phyloP scores from a whole-genome alignment of 163 green algal species.

The Chlamydomonas reinhardtii region DNA sequence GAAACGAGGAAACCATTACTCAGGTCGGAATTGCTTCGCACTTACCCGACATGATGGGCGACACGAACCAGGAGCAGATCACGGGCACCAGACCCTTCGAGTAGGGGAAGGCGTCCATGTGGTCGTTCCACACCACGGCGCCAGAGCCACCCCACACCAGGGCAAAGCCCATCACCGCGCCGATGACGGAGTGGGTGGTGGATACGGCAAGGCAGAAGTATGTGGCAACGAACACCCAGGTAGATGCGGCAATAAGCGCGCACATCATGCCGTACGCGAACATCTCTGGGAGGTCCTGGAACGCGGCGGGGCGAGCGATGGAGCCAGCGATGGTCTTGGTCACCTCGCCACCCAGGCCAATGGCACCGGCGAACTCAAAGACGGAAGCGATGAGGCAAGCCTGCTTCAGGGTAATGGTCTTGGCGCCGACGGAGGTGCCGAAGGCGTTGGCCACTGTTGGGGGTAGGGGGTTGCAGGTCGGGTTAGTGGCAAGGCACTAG shows the following conservation, averaged over 20 bases:
- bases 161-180: constrained; percentile 57
- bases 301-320: not conserved
- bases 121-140: constrained; percentile 39
- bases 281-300: not conserved
- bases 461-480: no score
- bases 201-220: constrained; percentile 62
- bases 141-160: constrained; percentile 42
- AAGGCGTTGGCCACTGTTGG: constrained; percentile 61
- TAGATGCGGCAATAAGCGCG: constrained; percentile 33
- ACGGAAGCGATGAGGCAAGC: constrained; percentile 62
- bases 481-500: no score
- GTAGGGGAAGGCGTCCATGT: constrained; percentile 32
- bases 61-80: constrained; percentile 45
- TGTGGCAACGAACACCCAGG: constrained; percentile 64
- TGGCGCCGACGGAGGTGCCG: constrained; percentile 67
- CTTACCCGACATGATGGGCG: constrained; percentile 23
- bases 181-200: constrained; percentile 66
- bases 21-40: no score
- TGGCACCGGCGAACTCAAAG: constrained; percentile 63
- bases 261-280: not conserved
- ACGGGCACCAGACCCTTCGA: constrained; percentile 41
- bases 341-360: constrained; percentile 52
- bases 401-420: constrained; percentile 65
- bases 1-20: no score
- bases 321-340: constrained; percentile 15